Percentiles rank a stretch among this genome's conserved stretches.
phyloP scores from a whole-genome alignment of 1,284 basidiomycete genomes.

The Testicularia cyperi region DNA sequence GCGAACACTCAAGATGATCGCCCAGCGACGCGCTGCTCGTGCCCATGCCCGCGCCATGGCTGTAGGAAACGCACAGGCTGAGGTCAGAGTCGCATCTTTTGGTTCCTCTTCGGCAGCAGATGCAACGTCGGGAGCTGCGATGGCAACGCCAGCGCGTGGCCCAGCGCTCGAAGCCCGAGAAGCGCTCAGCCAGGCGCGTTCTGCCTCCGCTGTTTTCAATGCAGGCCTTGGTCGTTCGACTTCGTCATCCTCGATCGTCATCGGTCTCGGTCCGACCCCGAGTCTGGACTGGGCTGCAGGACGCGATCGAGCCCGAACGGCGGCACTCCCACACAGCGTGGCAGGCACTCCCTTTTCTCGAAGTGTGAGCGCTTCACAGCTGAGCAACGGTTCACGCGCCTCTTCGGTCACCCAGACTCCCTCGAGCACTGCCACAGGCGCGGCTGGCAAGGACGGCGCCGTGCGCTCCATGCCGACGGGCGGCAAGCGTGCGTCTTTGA shows the following conservation, averaged over 20 bases:
- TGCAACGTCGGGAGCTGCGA: neutral
- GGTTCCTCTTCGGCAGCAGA: too few species aligned
- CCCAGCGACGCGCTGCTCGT: conserved; percentile 44
- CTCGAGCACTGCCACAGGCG: neutral
- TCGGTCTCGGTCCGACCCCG: conserved; percentile 18
- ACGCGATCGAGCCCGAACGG: conserved; percentile 30
- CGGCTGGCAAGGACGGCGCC: too few species aligned
- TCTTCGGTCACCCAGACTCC: conserved; percentile 12
- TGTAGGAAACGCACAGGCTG: conserved; percentile 3
- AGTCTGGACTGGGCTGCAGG: conserved; percentile 49
- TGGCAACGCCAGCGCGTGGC: neutral
- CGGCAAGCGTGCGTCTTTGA: too few species aligned
- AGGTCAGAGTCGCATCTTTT: too few species aligned
- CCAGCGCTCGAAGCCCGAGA: conserved; percentile 1
- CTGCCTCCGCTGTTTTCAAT: neutral
- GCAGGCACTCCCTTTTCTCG: conserved; percentile 28
- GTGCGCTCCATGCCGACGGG: too few species aligned
- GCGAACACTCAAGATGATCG: conserved; percentile 49
- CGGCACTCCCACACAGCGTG: conserved; percentile 26
- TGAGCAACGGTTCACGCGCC: conserved; percentile 9
- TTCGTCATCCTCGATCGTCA: too few species aligned
- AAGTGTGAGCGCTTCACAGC: conserved; percentile 26
- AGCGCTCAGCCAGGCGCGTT: conserved; percentile 4
- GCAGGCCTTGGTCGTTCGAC: too few species aligned
- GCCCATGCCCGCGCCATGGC: conserved; percentile 20